Evolutionary conservation across 2,329 filamentous ascomycete species (phyloP), one percentile per base, ranked within the genome.

Genomic region (Pseudopithomyces chartarum): DNA sequence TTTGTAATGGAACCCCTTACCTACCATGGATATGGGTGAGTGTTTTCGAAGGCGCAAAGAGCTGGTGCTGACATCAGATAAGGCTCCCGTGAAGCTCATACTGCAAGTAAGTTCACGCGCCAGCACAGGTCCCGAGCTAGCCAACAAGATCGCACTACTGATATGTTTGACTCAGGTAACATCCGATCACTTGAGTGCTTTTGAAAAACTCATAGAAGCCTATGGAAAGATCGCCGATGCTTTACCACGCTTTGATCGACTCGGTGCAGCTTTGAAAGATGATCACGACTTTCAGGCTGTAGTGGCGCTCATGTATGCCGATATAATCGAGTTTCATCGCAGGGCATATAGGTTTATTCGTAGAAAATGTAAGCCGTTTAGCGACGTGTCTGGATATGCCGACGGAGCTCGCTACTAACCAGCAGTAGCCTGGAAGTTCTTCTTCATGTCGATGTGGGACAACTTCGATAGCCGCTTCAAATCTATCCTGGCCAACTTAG

Each of bases 241-340:
- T 0, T 58, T 83, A 2, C 61, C 63, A 0, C 66, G 79, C 0
- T 79, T 82, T 55, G 60, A 73, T 33, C 57, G 71, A 0, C 61
- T 81, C 0, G 50, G 60, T 1, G 8, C 58, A 1, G 57, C 71
- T 0, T 79, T 79, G 12, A 47, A 36, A 0, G 47, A 57, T 0
- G 61, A 78, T 4, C 39, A 56, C 1, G 62, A 76, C 0, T 76
- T 83, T 23, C 77, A 81, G 23, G 58, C 73, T 6, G 70, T 76
- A 0, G 54, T 82, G 0, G 79, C 76, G 0, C 52, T 78, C 0
- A 78, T 82, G 20, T 84, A 83, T 42, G 63, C 73, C 0, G 79
- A 83, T 20, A 81, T 84, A 23, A 62, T 83, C 0, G 60, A 77
- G 11, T 83, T 83, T 32, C 81, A 84, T 47, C 73, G 74, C 13